Percentiles rank a stretch among this genome's conserved stretches.
These are phyloP conservation scores for Penicillium capsulatum DNA, from an alignment of 2,329 filamentous ascomycete species.

Conservation along the genomic window DNA sequence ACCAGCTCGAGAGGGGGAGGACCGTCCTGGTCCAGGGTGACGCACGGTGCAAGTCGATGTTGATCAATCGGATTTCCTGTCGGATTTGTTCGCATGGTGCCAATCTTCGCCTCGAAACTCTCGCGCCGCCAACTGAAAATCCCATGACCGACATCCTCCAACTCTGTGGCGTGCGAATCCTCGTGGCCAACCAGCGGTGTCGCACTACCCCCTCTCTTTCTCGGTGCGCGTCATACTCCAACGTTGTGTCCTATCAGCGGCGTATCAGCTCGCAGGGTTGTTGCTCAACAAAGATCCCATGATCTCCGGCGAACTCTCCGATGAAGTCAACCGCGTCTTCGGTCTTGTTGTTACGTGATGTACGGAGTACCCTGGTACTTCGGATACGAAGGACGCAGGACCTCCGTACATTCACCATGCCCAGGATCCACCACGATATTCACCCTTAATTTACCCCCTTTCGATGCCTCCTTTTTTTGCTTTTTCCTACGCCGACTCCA, in stretches of 20 bases:
- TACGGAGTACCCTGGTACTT: too few relatives aligned
- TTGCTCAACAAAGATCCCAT: slow-evolving; percentile 11
- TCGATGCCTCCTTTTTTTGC: background rate
- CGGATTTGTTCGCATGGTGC: too few relatives aligned
- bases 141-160: slow-evolving; percentile 13
- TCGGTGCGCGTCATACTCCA: slow-evolving; percentile 6
- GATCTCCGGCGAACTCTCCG: slow-evolving; percentile 2
- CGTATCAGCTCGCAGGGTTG: slow-evolving; percentile 13
- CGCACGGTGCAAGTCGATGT: too few relatives aligned
- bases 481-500: slow-evolving; percentile 2
- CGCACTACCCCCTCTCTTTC: slow-evolving; percentile 6
- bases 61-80: too few relatives aligned
- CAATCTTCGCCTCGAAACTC: background rate
- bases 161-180: slow-evolving; percentile 16
- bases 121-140: background rate
- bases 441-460: slow-evolving; percentile 21
- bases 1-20: too few relatives aligned
- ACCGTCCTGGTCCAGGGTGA: too few relatives aligned
- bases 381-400: too few relatives aligned
- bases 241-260: slow-evolving; percentile 8
- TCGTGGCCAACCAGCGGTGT: slow-evolving; percentile 19
- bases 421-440: too few relatives aligned
- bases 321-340: too few relatives aligned
- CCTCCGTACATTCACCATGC: too few relatives aligned
- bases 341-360: too few relatives aligned